A percentile compares a stretch with the other conserved stretches of the same genome.
Evolutionary conservation across 768 basidiomycete species (phyloP).

Genomic region (Cystofilobasidium bisporidii): DNA sequence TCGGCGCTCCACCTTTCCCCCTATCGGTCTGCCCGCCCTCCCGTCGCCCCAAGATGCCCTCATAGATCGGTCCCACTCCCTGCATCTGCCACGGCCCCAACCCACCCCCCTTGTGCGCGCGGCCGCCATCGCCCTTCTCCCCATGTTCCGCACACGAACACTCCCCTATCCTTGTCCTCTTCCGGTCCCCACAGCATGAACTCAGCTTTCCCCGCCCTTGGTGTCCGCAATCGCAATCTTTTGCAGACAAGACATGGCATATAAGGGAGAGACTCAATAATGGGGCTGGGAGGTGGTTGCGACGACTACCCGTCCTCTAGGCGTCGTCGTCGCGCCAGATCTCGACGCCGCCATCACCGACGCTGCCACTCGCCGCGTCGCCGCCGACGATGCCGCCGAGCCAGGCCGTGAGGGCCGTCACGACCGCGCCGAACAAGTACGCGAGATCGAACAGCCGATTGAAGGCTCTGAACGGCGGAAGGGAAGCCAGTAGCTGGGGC

Average conservation of each 20-base stretch:
- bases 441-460: slow-evolving; percentile 25
- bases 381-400: slow-evolving; percentile 10
- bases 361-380: neutral
- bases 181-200: no score
- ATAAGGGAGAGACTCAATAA: no score
- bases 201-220: no score
- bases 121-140: no score
- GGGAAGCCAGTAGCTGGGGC: slow-evolving; percentile 11
- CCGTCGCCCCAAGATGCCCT: neutral
- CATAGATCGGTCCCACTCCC: neutral
- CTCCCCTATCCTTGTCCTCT: no score
- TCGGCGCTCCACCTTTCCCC: neutral
- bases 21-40: neutral
- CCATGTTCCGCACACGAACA: no score
- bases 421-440: slow-evolving; percentile 18
- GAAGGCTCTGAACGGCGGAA: slow-evolving; percentile 25
- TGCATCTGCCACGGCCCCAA: no score
- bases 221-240: no score
- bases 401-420: slow-evolving; percentile 6
- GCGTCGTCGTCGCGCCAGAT: slow-evolving; percentile 20
- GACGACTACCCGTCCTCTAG: neutral
- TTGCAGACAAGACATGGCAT: no score
- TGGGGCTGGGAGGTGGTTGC: no score
- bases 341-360: slow-evolving; percentile 13
- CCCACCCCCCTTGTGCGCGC: no score